Evolutionary conservation across 768 basidiomycete genomes (phyloP), one percentile per base, ranked within the genome.

Genomic region (Pholiota microspora): DNA sequence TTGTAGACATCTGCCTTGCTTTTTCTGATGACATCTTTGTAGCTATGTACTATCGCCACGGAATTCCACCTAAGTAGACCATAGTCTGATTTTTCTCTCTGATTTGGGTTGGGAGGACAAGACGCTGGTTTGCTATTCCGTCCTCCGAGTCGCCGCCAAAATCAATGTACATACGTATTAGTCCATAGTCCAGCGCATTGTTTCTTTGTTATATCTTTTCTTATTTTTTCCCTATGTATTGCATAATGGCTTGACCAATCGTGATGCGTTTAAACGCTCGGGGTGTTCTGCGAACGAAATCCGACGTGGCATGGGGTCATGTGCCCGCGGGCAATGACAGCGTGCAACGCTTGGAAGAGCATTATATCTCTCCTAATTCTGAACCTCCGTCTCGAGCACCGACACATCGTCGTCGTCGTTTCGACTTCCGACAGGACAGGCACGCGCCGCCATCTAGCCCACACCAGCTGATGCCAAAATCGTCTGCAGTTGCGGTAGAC

Each of bases 401-500:
- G 18, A 53, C 55, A 50, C 31, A 52, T 34, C 40, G 29, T 55
- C 50, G 36, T 51, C 54, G 27, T 32, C 50, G 36, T 50, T 50
- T 31, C 36, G 28, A 24, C 51, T 46, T 35, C 27, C 49, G 44
- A 35, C 34, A 36, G 45, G 50, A 23, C 42, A 55, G 48, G 54
- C 53, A 55, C 50, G 18, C 46, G 24, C 49, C 27, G 29, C 34
- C 44, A 51, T 45, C 48, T 32, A 54, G 36, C 53, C 51, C 32
- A 58, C 52, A 31, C 52, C 52, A 59, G 60, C 65, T 69, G 76
- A 77, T 72, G 69, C 85, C 86, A 83, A 77, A 74, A 73, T 82
- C 84, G 53, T 62, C 81, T 64, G 83, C 87, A 67, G 77, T 89
- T 61, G 78, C 85, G 64, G 78, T 92, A 59, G 84, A 89, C 67